Evolutionary conservation across 208 protist species (phyloP), one percentile per base, ranked within the genome.

Genomic region (Leishmania guyanensis): DNA sequence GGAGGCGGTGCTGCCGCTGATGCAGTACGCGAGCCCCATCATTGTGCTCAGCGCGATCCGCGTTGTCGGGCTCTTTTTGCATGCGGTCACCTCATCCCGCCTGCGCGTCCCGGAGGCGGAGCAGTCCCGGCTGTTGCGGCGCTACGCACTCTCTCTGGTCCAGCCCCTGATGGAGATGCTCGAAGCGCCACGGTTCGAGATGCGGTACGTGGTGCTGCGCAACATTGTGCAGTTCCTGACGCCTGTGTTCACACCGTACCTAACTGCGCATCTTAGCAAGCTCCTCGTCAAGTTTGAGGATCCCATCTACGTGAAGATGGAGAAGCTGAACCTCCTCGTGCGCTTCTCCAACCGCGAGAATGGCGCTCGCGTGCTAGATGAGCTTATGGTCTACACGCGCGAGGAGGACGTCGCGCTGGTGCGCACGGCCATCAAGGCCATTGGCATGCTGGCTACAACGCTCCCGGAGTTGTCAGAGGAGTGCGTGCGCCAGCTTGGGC

Each of bases 271-370:
- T 58, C 70, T 99, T 43, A 91, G 91, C 73, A 84, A 99, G 12
- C 99, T 99, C 86, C 99, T 99, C 86, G 95, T 98, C 79, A 99
- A 99, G 87, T 99, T 99, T 91, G 99, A 99, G 82, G 99, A 99
- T 79, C 98, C 99, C 39, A 97, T 99, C 79, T 99, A 99, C 83
- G 97, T 99, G 54, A 99, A 99, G 86, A 94, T 99, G 83, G 99
- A 99, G 89, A 99, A 99, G 89, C 91, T 99, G 20, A 97, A 99
- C 56, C 93, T 99, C 33, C 98, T 99, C 82, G 91, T 99, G 70
- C 94, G 94, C 80, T 89, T 99, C 16, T 96, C 96, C 22, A 90
- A 89, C 39, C 90, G 98, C 53, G 71, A 86, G 51, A 99, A 99
- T 70, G 94, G 99, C 69, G 91, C 92, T 16, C 68, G 78, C 22